These are phyloP conservation scores for Paratinospora sagittata DNA, from an alignment of 164 flowering plant species.

Conservation along the genomic window DNA sequence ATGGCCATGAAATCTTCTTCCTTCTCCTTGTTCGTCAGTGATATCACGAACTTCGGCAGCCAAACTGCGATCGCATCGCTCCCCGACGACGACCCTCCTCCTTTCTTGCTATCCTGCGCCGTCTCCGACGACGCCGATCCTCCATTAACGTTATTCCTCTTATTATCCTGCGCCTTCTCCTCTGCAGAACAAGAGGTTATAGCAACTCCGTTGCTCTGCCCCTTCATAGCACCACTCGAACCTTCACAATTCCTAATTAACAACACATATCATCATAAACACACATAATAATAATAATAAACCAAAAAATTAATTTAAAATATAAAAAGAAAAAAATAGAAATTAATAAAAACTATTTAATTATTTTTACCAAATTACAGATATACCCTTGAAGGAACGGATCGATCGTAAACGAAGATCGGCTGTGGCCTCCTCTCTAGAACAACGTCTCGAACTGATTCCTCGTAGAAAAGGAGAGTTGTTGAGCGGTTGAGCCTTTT, in stretches of 20 bases:
- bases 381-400: too few species aligned
- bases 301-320: too few species aligned
- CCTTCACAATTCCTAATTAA: conserved; percentile 48
- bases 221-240: conserved; percentile 54
- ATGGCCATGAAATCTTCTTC: conserved; percentile 91
- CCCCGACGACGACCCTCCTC: conserved; percentile 67
- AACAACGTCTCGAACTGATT: too few species aligned
- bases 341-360: too few species aligned
- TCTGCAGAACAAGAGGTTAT: conserved; percentile 20
- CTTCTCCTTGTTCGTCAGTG: conserved; percentile 80
- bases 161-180: conserved; percentile 11
- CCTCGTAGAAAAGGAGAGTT: too few species aligned
- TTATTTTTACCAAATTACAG: too few species aligned
- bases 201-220: conserved; percentile 50
- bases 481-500: too few species aligned
- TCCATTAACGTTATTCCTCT: conserved; percentile 18
- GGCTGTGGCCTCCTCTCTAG: too few species aligned
- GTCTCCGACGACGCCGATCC: conserved; percentile 57
- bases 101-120: conserved; percentile 51
- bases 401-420: too few species aligned
- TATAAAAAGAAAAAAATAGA: not conserved
- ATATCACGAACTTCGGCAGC: conserved; percentile 82
- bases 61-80: conserved; percentile 55
- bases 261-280: conserved; percentile 3
- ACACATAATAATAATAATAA: not conserved